A percentile compares a stretch with the other conserved stretches of the same genome.
Evolutionary conservation across 2,329 filamentous ascomycete genomes (phyloP).

Genomic region (Teratosphaeriaceae sp.): DNA sequence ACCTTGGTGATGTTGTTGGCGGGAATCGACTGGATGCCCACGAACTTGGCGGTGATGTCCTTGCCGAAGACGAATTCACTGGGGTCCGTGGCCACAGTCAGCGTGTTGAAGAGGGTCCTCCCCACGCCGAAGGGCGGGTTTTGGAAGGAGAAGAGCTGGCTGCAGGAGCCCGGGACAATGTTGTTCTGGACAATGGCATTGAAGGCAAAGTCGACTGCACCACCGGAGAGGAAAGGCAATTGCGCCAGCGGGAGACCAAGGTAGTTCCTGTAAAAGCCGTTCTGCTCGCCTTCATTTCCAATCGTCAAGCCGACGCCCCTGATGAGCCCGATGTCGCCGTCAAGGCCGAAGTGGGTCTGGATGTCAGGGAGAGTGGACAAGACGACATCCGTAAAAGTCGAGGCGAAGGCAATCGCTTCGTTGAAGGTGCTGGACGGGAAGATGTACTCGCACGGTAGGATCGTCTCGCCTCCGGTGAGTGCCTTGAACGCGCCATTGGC

Average conservation of each 20-base stretch:
- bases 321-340: slow-evolving; percentile 50
- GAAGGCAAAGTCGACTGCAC: slow-evolving; percentile 58
- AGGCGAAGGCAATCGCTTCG: slow-evolving; percentile 54
- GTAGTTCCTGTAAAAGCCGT: slow-evolving; percentile 59
- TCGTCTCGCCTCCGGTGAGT: slow-evolving; percentile 46
- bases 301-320: slow-evolving; percentile 55
- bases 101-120: slow-evolving; percentile 29
- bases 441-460: slow-evolving; percentile 57
- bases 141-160: slow-evolving; percentile 16
- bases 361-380: slow-evolving; percentile 63
- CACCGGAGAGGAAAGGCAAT: slow-evolving; percentile 61
- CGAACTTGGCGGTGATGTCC: slow-evolving; percentile 43
- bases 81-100: slow-evolving; percentile 52
- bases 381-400: slow-evolving; percentile 61
- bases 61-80: slow-evolving; percentile 43
- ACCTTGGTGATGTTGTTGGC: too few relatives aligned
- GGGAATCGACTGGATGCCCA: too few relatives aligned
- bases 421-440: slow-evolving; percentile 55
- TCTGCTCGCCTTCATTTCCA: slow-evolving; percentile 67
- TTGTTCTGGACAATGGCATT: slow-evolving; percentile 54
- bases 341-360: slow-evolving; percentile 49
- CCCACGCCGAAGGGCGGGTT: not conserved
- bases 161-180: slow-evolving; percentile 53
- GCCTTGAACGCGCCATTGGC: slow-evolving; percentile 52
- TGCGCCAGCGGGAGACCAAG: slow-evolving; percentile 53